Percentiles rank a stretch among this genome's conserved stretches.
Evolutionary conservation across 2,329 filamentous ascomycete genomes (phyloP).

Genomic region (Xenosphaeropsis pyriputrescens): DNA sequence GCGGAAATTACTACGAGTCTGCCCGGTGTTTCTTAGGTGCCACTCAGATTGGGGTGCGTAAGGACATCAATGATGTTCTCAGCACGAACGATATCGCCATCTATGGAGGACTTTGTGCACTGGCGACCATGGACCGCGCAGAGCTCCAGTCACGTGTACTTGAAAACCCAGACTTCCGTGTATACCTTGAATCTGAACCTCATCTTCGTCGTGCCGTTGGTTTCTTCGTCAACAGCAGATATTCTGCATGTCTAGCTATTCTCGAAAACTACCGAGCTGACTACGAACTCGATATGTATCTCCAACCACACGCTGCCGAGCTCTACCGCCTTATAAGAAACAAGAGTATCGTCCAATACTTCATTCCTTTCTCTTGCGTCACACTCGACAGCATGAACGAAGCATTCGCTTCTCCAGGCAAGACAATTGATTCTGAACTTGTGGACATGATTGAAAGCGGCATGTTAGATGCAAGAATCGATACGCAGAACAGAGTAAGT

Average conservation of each 20-base stretch:
- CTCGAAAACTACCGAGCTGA: slow-evolving; percentile 71
- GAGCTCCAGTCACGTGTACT: slow-evolving; percentile 65
- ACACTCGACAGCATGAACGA: slow-evolving; percentile 64
- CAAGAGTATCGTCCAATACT: slow-evolving; percentile 90
- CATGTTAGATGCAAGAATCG: slow-evolving; percentile 64
- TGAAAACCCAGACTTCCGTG: slow-evolving; percentile 67
- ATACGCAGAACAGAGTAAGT: slow-evolving; percentile 61
- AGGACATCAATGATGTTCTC: slow-evolving; percentile 50
- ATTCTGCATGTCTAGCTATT: slow-evolving; percentile 69
- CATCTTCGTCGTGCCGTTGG: slow-evolving; percentile 85
- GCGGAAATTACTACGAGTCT: slow-evolving; percentile 45
- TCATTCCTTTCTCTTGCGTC: slow-evolving; percentile 79
- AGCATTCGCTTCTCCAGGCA: slow-evolving; percentile 53
- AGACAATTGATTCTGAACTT: slow-evolving; percentile 60
- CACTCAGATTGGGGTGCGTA: not conserved
- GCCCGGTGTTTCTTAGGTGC: slow-evolving; percentile 45
- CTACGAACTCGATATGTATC: slow-evolving; percentile 80
- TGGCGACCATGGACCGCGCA: slow-evolving; percentile 75
- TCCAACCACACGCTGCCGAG: slow-evolving; percentile 55
- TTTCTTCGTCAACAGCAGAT: slow-evolving; percentile 82
- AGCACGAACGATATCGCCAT: slow-evolving; percentile 81
- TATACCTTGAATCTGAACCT: slow-evolving; percentile 81
- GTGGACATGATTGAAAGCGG: slow-evolving; percentile 61
- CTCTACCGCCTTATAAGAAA: slow-evolving; percentile 66
- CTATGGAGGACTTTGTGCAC: slow-evolving; percentile 79